These are phyloP conservation scores for Murraya paniculata DNA, from an alignment of 345 rosid genomes.

Conservation along the genomic window DNA sequence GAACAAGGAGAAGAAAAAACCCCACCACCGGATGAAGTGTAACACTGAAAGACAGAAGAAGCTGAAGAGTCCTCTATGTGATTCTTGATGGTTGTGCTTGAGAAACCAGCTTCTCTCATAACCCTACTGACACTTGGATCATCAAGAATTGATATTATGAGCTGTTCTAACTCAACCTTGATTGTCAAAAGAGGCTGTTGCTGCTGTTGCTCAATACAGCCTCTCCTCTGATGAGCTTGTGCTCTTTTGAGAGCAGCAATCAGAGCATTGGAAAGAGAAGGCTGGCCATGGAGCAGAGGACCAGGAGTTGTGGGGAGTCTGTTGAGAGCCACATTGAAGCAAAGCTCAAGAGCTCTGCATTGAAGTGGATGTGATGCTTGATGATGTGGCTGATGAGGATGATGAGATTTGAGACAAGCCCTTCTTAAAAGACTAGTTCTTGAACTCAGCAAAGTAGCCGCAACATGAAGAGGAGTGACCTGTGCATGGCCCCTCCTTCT, in stretches of 20 bases:
- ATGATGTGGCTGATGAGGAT: conserved; percentile 17
- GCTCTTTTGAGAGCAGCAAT: conserved; percentile 57
- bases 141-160: conserved; percentile 65
- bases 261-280: conserved; percentile 52
- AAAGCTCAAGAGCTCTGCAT: conserved; percentile 57
- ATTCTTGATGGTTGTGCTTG: conserved; percentile 72
- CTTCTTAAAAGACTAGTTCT: conserved; percentile 43
- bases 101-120: conserved; percentile 93
- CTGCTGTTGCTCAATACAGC: conserved; percentile 48
- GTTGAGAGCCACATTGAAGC: conserved; percentile 56
- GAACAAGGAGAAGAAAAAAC: conserved; percentile 90
- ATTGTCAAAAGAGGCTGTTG: conserved; percentile 52
- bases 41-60: conserved; percentile 66
- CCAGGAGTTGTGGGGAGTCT: conserved; percentile 48
- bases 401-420: conserved; percentile 51
- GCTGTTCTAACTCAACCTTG: conserved; percentile 76
- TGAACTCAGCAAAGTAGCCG: conserved; percentile 46
- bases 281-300: conserved; percentile 41
- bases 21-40: conserved; percentile 51
- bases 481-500: conserved; percentile 94
- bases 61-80: conserved; percentile 66
- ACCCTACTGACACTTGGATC: conserved; percentile 90
- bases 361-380: conserved; percentile 44
- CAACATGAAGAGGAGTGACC: conserved; percentile 78
- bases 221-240: conserved; percentile 51